These are phyloP conservation scores for Lithocarpus polystachyus DNA, from an alignment of 306 rosid genomes.

Conservation along the genomic window DNA sequence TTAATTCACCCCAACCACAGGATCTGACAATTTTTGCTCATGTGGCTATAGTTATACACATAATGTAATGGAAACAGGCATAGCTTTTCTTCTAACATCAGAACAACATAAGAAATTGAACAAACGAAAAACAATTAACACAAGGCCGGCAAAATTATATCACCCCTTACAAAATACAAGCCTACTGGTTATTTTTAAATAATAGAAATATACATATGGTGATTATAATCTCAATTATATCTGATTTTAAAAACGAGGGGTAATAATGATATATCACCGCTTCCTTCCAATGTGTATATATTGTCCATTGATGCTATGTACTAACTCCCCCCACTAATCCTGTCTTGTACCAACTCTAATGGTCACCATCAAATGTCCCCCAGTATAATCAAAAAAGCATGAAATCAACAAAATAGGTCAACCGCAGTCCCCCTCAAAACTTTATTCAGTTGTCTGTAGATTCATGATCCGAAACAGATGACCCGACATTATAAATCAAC, in stretches of 20 bases:
- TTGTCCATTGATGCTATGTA: not conserved
- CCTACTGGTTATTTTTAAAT: not conserved
- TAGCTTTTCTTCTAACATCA: not conserved
- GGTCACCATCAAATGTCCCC: slow-evolving; percentile 8
- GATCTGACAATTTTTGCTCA: too few relatives aligned
- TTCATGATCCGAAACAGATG: not conserved
- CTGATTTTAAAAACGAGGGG: not conserved
- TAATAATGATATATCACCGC: not conserved
- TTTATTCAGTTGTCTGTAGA: not conserved
- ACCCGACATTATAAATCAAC: not conserved
- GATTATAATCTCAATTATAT: not conserved
- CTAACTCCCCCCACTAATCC: not conserved
- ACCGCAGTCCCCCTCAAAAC: not conserved
- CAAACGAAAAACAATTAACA: not conserved
- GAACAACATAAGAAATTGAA: not conserved
- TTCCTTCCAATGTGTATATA: not conserved
- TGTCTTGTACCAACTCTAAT: not conserved
- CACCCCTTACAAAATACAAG: not conserved
- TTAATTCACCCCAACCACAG: not conserved
- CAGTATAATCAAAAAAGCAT: not conserved
- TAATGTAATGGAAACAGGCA: too few relatives aligned
- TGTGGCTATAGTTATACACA: too few relatives aligned
- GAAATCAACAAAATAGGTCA: slow-evolving; percentile 3
- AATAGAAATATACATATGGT: not conserved
- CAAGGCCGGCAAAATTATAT: not conserved